Evolutionary conservation across 805 yeast species (phyloP).

Genomic region (Middelhovenomyces tepae): DNA sequence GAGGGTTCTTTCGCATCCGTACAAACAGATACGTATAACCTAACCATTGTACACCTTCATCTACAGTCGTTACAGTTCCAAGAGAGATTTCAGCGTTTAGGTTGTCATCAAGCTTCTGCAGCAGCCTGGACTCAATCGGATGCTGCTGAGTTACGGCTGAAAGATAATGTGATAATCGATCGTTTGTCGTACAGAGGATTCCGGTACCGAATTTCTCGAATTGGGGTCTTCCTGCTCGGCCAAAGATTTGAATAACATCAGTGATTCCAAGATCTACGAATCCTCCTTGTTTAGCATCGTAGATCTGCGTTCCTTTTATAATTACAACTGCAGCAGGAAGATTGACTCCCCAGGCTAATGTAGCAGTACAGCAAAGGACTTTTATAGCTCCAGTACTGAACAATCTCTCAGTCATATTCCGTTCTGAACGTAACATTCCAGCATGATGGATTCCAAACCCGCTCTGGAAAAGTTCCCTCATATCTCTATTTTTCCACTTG

Average conservation of each 20-base stretch:
- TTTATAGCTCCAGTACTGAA: constrained; percentile 78
- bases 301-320: constrained; percentile 92
- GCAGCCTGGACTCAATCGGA: constrained; percentile 83
- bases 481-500: constrained; percentile 61
- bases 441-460: constrained; percentile 98
- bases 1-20: constrained; percentile 90
- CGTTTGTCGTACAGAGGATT: constrained; percentile 74
- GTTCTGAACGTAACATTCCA: constrained; percentile 86
- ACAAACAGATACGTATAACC: constrained; percentile 94
- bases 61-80: constrained; percentile 90
- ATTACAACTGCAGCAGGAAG: constrained; percentile 97
- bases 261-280: constrained; percentile 88
- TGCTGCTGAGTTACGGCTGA: constrained; percentile 86
- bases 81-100: constrained; percentile 92
- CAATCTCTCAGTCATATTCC: constrained; percentile 83
- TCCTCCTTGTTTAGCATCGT: constrained; percentile 92
- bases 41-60: constrained; percentile 95
- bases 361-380: constrained; percentile 91
- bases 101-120: constrained; percentile 76
- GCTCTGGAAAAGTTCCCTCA: constrained; percentile 64
- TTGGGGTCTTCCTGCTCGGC: constrained; percentile 99
- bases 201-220: constrained; percentile 90
- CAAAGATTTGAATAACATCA: constrained; percentile 95
- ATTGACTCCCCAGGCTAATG: constrained; percentile 99
- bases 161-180: constrained; percentile 79